phyloP scores from a whole-genome alignment of 352 stramenopile genomes.

The Phytophthora palmivora region DNA sequence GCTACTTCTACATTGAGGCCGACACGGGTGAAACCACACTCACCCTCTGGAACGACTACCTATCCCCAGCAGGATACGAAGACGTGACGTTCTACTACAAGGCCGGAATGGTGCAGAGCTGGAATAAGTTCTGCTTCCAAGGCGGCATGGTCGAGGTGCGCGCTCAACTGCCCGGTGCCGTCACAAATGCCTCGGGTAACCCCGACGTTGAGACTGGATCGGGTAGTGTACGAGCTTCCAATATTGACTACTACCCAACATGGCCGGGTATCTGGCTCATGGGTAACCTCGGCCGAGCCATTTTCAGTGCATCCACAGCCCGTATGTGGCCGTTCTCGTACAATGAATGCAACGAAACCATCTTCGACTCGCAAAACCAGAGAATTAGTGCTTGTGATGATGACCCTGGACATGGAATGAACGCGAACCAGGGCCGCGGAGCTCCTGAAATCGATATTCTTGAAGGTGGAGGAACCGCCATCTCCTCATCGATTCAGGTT shows the following conservation, averaged over 20 bases:
- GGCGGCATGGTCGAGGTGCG: constrained; percentile 90
- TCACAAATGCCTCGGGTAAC: constrained; percentile 45
- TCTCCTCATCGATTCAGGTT: too few relatives aligned
- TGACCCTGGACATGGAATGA: constrained; percentile 91
- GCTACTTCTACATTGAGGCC: constrained; percentile 74
- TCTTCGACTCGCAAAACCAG: constrained; percentile 62
- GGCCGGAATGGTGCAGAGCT: constrained; percentile 89
- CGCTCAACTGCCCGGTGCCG: constrained; percentile 85
- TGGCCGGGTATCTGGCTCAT: too few relatives aligned
- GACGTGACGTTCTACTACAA: constrained; percentile 52
- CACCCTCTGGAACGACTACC: constrained; percentile 70
- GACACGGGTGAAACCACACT: constrained; percentile 50
- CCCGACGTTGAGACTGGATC: constrained; percentile 48
- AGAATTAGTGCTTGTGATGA: constrained; percentile 89
- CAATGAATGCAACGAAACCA: constrained; percentile 84
- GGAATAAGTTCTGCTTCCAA: constrained; percentile 95
- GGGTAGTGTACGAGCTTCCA: too few relatives aligned
- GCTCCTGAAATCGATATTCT: too few relatives aligned
- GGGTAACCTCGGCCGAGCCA: constrained; percentile 93
- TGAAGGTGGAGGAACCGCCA: too few relatives aligned
- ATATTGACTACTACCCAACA: too few relatives aligned
- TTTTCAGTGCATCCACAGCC: constrained; percentile 94
- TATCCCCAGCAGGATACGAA: constrained; percentile 56
- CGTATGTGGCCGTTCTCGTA: constrained; percentile 97
- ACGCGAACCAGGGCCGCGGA: too few relatives aligned